These are phyloP conservation scores for Tylopilus plumbeoviolaceoides DNA, from an alignment of 768 basidiomycete genomes.

Conservation along the genomic window DNA sequence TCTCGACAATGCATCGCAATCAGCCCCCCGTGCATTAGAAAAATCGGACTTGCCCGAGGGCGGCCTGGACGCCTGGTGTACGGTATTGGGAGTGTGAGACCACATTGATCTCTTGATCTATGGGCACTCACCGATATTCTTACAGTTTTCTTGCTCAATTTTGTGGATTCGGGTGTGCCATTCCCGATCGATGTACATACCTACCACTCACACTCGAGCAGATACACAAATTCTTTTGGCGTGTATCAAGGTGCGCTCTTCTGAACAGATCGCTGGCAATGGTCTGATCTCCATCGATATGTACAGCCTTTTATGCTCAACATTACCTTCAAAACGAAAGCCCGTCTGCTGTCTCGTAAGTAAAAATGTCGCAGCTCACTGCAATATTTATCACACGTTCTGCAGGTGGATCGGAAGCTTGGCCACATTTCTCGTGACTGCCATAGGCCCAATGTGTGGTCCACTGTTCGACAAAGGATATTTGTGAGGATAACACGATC, in stretches of 20 bases:
- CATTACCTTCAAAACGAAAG: slow-evolving; percentile 20
- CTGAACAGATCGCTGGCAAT: not conserved
- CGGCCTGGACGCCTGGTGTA: slow-evolving; percentile 23
- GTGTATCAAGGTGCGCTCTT: slow-evolving; percentile 24
- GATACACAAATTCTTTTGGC: slow-evolving; percentile 22
- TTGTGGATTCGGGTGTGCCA: slow-evolving; percentile 24
- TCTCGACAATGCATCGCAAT: not conserved
- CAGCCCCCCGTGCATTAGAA: not conserved
- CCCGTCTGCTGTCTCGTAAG: slow-evolving; percentile 24
- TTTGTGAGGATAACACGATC: slow-evolving; percentile 19
- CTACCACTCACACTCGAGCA: not conserved
- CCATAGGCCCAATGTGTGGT: slow-evolving; percentile 22
- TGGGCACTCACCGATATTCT: not conserved
- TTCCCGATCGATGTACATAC: accelerated
- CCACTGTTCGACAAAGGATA: slow-evolving; percentile 26
- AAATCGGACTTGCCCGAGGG: slow-evolving; percentile 12
- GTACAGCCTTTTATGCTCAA: slow-evolving; percentile 21
- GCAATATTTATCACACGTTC: not conserved
- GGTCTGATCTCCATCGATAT: not conserved
- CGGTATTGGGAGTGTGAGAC: slow-evolving; percentile 25
- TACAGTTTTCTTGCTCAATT: slow-evolving; percentile 26
- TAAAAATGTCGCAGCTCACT: not conserved
- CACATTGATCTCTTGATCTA: not conserved
- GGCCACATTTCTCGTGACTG: slow-evolving; percentile 13
- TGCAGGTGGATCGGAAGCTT: slow-evolving; percentile 28